Percentiles rank a stretch among this genome's conserved stretches.
phyloP scores from a whole-genome alignment of 1,284 basidiomycete genomes.

The Ceratobasidium sp. region DNA sequence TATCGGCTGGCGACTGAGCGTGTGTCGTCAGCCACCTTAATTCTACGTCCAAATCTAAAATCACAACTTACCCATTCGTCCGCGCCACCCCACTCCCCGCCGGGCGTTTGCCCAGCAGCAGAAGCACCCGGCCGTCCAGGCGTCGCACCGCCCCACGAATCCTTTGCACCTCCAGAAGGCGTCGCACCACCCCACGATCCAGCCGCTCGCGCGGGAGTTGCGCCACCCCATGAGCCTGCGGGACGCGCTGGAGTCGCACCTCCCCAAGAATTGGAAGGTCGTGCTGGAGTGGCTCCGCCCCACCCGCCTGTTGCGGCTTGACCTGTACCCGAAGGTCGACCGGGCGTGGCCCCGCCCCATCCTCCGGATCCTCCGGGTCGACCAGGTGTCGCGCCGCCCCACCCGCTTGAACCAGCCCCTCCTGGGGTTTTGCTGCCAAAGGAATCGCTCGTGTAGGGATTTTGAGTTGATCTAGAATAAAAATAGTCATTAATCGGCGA shows the following conservation, averaged over 20 bases:
- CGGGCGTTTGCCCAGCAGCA: conserved; percentile 45
- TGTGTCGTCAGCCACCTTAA: background rate
- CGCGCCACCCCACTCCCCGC: conserved; percentile 45
- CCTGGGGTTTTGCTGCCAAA: conserved; percentile 50
- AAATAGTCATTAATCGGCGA: background rate
- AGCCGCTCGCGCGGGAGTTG: conserved; percentile 26
- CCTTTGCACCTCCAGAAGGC: conserved; percentile 66
- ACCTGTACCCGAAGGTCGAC: conserved; percentile 33
- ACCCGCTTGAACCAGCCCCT: conserved; percentile 42
- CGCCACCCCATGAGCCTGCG: conserved; percentile 44
- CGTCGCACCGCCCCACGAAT: conserved; percentile 57
- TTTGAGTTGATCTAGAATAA: conserved; percentile 50
- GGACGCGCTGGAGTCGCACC: conserved; percentile 53
- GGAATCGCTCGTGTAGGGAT: conserved; percentile 52
- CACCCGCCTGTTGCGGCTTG: conserved; percentile 23
- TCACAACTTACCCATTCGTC: conserved; percentile 47
- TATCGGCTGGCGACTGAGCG: conserved; percentile 49
- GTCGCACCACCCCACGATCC: conserved; percentile 62
- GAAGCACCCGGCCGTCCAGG: conserved; percentile 54
- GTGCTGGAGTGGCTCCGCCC: conserved; percentile 47
- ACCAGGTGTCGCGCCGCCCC: conserved; percentile 37
- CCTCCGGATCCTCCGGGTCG: conserved; percentile 23
- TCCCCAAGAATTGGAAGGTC: conserved; percentile 49
- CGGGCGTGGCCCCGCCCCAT: conserved; percentile 39
- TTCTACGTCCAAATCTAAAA: background rate